Evolutionary conservation across 1,284 basidiomycete species (phyloP).

Genomic region (Ganoderma multipileum): DNA sequence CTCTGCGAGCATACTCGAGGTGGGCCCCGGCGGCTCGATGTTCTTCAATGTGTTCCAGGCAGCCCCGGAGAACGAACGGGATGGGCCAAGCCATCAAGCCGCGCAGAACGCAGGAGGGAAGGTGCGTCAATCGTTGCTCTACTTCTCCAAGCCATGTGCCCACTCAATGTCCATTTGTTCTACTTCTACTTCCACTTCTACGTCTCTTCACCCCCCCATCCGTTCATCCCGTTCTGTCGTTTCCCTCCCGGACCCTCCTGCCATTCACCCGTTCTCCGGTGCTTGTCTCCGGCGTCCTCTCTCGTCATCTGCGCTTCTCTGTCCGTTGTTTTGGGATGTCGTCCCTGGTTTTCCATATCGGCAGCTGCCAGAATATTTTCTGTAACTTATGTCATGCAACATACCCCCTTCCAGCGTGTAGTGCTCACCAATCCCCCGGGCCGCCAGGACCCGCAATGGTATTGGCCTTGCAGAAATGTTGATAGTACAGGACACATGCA

Average conservation of each 20-base stretch:
- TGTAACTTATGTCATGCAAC: constrained; percentile 45
- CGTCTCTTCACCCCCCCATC: background rate
- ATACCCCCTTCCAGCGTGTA: constrained; percentile 28
- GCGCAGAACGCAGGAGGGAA: constrained; percentile 73
- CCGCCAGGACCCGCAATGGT: background rate
- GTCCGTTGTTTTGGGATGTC: constrained; percentile 6
- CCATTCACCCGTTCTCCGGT: constrained; percentile 2
- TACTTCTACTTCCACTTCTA: too few relatives aligned
- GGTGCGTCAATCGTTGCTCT: constrained; percentile 47
- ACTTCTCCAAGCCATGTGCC: constrained; percentile 10
- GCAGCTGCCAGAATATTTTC: constrained; percentile 77
- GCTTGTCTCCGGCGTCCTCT: background rate
- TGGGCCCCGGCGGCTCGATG: constrained; percentile 88
- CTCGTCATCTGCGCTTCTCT: background rate
- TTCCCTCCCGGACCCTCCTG: background rate
- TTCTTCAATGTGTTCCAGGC: constrained; percentile 99
- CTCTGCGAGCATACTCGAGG: constrained; percentile 95
- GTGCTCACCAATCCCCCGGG: constrained; percentile 2
- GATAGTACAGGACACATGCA: constrained; percentile 10
- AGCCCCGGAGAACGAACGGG: constrained; percentile 95
- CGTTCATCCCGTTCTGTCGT: constrained; percentile 3
- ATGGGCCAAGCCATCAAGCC: constrained; percentile 79
- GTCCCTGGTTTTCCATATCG: constrained; percentile 4
- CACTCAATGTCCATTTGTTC: constrained; percentile 14
- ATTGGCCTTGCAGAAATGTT: background rate